phyloP scores from a whole-genome alignment of 2,329 filamentous ascomycete genomes.

The Aspergillus hiratsukae region DNA sequence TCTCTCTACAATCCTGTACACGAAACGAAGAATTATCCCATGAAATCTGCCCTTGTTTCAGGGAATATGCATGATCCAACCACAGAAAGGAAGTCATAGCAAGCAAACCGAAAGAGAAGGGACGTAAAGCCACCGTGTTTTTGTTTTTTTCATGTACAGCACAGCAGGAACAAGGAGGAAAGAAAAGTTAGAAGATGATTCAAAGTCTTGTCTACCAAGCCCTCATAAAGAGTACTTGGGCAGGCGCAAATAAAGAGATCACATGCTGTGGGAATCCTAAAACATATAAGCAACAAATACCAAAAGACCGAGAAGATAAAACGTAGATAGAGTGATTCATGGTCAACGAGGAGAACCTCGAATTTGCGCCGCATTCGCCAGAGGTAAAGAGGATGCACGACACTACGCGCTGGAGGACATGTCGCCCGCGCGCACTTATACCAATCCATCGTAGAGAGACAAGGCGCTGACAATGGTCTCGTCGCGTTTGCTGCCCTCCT shows the following conservation, averaged over 20 bases:
- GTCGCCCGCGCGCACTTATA: constrained; percentile 47
- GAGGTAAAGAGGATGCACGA: not conserved
- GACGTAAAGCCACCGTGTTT: not conserved
- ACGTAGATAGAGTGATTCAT: not conserved
- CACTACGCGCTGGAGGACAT: not conserved
- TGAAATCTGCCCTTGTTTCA: not conserved
- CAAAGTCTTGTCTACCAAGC: not conserved
- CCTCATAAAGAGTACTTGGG: not conserved
- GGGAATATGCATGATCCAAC: not conserved
- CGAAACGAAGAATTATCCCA: not conserved
- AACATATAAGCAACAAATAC: not conserved
- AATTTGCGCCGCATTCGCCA: constrained; percentile 4
- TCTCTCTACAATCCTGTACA: not conserved
- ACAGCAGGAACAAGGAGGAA: not conserved
- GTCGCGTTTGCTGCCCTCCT: constrained; percentile 97
- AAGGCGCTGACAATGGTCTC: constrained; percentile 97
- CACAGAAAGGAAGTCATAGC: not conserved
- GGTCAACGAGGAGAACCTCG: not conserved
- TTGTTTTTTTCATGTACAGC: not conserved
- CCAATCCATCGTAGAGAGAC: constrained; percentile 91
- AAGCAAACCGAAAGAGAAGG: not conserved
- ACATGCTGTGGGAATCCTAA: not conserved
- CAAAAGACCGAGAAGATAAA: not conserved
- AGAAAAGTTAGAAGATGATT: not conserved
- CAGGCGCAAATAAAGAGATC: not conserved